phyloP scores from a whole-genome alignment of 2,329 filamentous ascomycete species.

The Pseudogymnoascus sp. region DNA sequence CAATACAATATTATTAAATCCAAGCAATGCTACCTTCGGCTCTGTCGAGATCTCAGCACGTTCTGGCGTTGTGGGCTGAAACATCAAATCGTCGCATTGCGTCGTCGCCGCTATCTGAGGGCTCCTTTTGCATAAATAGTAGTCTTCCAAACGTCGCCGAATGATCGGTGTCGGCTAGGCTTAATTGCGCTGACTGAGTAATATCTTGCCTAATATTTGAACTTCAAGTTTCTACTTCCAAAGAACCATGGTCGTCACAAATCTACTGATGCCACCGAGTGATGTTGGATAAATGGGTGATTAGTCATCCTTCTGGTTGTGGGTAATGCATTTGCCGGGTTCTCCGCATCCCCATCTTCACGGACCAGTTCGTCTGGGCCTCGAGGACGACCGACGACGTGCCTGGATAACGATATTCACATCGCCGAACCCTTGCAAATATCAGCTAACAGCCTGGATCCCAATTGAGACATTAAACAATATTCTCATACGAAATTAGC shows the following conservation, averaged over 20 bases:
- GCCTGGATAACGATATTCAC: slow-evolving; percentile 3
- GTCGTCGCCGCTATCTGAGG: background rate
- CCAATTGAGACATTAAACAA: background rate
- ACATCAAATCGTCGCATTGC: slow-evolving; percentile 6
- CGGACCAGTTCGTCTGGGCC: background rate
- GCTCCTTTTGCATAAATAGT: background rate
- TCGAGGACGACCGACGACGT: background rate
- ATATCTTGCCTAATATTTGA: background rate
- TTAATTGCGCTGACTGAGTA: background rate
- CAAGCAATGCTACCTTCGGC: background rate
- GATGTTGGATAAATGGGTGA: background rate
- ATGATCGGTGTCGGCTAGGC: background rate
- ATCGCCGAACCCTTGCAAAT: background rate
- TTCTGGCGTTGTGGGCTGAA: slow-evolving; percentile 1
- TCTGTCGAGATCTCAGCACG: background rate
- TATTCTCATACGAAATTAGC: background rate
- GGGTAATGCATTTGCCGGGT: slow-evolving; percentile 6
- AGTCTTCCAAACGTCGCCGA: background rate
- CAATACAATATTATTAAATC: background rate
- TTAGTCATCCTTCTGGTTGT: background rate
- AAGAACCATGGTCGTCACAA: background rate
- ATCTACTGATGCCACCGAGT: background rate
- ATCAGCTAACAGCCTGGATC: background rate
- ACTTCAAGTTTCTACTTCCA: background rate
- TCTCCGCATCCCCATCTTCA: background rate